Evolutionary conservation across 2,329 filamentous ascomycete species (phyloP), one percentile per base, ranked within the genome.

Genomic region (Pestalotiopsis sp.): DNA sequence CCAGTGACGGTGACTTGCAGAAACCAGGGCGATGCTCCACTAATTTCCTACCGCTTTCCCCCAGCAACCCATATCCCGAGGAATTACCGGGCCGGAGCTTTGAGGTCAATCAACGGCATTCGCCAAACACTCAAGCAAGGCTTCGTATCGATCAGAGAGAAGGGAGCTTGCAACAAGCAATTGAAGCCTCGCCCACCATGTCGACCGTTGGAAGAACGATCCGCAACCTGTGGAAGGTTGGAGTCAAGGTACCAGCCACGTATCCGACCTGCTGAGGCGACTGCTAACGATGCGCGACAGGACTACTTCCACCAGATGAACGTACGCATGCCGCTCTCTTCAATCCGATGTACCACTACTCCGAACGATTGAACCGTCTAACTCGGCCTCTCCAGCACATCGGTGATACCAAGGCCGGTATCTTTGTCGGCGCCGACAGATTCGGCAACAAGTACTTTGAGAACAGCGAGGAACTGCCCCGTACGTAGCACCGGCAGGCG

Each of bases 401-500:
- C 72, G 87, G 87, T 85, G 96, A 99, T 84, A 99, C 96, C 82
- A 99, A 99, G 86, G 91, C 92, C 78, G 97, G 96, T 77, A 90
- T 89, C 58, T 87, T 97, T 74, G 89, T 99, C 73, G 96, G 92
- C 76, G 88, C 85, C 77, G 96, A 99, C 85, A 90, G 91, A 81
- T 97, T 91, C 80, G 97, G 96, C 81, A 99, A 99, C 90, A 98
- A 97, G 85, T 99, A 88, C 88, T 99, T 90, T 81, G 96, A 99
- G 88, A 98, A 99, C 86, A 82, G 90, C 78, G 94, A 98, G 80
- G 96, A 99, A 82, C 87, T 99, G 69, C 96, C 96, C 69, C 86
- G 93, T 97, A 86, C 79, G 92, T 73, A 36, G 45, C 39, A 39
- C 27, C 9, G 13, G 11, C 38, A 11, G 25, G 3, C 12, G 23